Evolutionary conservation across 2,329 filamentous ascomycete species (phyloP).

Genomic region (Colletotrichum incanum): DNA sequence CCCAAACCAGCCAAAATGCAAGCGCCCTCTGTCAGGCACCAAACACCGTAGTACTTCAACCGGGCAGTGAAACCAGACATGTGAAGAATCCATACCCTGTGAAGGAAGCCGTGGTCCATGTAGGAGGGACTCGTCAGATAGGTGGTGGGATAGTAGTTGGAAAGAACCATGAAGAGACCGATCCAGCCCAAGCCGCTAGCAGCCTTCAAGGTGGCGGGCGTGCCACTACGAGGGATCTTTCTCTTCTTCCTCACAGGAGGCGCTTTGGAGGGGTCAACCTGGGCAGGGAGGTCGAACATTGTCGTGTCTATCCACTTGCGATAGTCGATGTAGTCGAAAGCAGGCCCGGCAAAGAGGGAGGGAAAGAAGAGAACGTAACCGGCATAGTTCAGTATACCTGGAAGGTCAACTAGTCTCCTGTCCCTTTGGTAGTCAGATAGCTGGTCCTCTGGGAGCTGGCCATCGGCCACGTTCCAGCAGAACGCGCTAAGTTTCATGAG

Average conservation of each 20-base stretch:
- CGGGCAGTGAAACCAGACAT: conserved; percentile 87
- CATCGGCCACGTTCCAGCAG: conserved; percentile 98
- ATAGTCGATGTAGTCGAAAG: conserved; percentile 96
- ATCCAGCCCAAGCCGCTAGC: conserved; percentile 84
- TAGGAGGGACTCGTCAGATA: conserved; percentile 78
- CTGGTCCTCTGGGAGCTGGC: conserved; percentile 81
- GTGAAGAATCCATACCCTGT: conserved; percentile 84
- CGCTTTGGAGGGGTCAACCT: conserved; percentile 87
- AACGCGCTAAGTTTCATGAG: conserved; percentile 98
- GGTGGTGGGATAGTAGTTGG: conserved; percentile 74
- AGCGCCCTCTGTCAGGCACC: conserved; percentile 92
- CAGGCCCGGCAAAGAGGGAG: conserved; percentile 87
- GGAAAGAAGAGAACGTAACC: conserved; percentile 98
- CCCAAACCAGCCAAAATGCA: conserved; percentile 95
- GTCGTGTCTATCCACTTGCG: conserved; percentile 91
- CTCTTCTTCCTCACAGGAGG: conserved; percentile 91
- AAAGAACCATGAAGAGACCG: conserved; percentile 81
- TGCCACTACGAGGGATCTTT: conserved; percentile 91
- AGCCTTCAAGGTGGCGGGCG: conserved; percentile 85
- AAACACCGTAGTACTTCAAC: conserved; percentile 97
- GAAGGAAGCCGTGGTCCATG: conserved; percentile 77
- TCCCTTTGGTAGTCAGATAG: conserved; percentile 92
- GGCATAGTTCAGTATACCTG: conserved; percentile 83
- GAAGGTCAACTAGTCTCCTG: conserved; percentile 82
- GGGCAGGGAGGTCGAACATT: conserved; percentile 91